Conservation (phyloP, 1,139 yeast species). For the Suhomyces terraborum region DNA sequence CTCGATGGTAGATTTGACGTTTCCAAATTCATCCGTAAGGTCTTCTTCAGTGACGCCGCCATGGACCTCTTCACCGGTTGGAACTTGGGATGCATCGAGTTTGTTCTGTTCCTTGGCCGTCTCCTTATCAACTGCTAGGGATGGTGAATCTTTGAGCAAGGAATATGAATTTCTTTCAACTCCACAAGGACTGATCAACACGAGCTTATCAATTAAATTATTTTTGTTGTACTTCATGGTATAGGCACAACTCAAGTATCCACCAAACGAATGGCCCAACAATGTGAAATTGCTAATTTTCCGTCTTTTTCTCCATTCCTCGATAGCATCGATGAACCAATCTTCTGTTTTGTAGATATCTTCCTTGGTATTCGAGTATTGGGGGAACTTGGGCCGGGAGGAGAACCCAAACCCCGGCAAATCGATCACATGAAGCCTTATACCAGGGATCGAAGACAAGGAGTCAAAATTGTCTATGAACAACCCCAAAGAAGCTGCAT, state of each 20-base stretch:
- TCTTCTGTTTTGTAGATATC: constrained; percentile 55
- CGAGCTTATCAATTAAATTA: constrained; percentile 39
- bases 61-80: constrained; percentile 7
- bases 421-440: constrained; percentile 48
- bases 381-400: constrained; percentile 45
- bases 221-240: constrained; percentile 58
- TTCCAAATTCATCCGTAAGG: constrained; percentile 2
- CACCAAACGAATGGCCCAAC: constrained; percentile 93
- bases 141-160: constrained; percentile 23
- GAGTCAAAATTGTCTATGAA: constrained; percentile 45
- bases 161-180: constrained; percentile 42
- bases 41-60: constrained; percentile 4
- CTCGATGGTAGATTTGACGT: constrained; percentile 9
- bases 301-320: constrained; percentile 71
- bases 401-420: constrained; percentile 49
- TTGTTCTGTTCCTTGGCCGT: constrained; percentile 21
- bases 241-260: constrained; percentile 79
- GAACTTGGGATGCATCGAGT: constrained; percentile 16
- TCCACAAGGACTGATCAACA: constrained; percentile 50
- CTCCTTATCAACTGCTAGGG: constrained; percentile 16
- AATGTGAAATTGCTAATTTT: constrained; percentile 62
- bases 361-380: constrained; percentile 33
- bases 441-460: constrained; percentile 44
- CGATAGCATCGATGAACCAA: constrained; percentile 81
- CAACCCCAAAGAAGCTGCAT: constrained; percentile 50